A percentile compares a stretch with the other conserved stretches of the same genome.
Conservation (phyloP, 2,329 filamentous ascomycete species). For the Aulographum hederae region DNA sequence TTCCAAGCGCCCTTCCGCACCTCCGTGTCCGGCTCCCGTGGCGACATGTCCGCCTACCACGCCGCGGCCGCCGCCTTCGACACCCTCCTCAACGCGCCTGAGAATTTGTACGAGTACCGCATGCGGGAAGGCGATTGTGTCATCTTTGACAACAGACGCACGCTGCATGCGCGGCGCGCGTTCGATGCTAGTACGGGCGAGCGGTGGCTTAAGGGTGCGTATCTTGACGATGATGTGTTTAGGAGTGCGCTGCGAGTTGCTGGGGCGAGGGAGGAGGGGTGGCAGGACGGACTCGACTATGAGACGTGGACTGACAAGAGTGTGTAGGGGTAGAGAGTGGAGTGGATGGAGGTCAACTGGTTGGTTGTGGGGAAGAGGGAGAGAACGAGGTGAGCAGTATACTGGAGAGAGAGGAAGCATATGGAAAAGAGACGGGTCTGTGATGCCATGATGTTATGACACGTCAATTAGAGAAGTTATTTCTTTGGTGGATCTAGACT, state of each 20-base stretch:
- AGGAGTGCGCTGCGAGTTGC: constrained; percentile 13
- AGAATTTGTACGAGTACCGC: constrained; percentile 49
- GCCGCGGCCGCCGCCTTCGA: constrained; percentile 38
- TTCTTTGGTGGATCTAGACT: too few relatives aligned
- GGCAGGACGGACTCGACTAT: too few relatives aligned
- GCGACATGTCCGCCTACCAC: constrained; percentile 23
- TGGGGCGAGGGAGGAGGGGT: too few relatives aligned
- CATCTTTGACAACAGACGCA: constrained; percentile 74
- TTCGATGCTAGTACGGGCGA: constrained; percentile 53
- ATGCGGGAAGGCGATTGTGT: constrained; percentile 72
- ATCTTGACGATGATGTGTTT: constrained; percentile 53
- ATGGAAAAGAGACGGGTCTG: too few relatives aligned
- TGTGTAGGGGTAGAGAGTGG: too few relatives aligned
- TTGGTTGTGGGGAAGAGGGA: too few relatives aligned
- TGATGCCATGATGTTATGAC: too few relatives aligned
- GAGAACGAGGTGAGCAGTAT: too few relatives aligned
- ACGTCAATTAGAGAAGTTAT: too few relatives aligned
- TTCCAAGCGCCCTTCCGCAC: constrained; percentile 41
- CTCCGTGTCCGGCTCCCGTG: constrained; percentile 2
- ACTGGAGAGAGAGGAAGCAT: too few relatives aligned
- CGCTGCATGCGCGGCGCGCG: constrained; percentile 65
- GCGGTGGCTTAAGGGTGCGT: constrained; percentile 73
- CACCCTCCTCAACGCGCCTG: constrained; percentile 34
- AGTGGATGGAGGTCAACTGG: too few relatives aligned
- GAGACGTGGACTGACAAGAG: too few relatives aligned